phyloP scores from a whole-genome alignment of 441 rosid genomes.

The Gossypium laxum region DNA sequence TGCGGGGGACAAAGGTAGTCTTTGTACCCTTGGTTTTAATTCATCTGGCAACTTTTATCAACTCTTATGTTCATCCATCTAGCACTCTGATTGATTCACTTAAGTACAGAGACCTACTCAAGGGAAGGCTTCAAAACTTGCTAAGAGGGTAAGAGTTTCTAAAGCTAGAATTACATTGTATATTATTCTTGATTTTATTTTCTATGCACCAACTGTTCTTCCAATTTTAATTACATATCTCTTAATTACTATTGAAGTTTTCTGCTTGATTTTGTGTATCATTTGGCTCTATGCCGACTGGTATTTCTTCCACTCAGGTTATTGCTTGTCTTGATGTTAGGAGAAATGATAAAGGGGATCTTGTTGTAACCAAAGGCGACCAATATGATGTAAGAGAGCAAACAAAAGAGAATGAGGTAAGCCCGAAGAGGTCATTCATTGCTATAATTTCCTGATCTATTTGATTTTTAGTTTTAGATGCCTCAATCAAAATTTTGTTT shows the following conservation, averaged over 20 bases:
- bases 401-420: conserved; percentile 75
- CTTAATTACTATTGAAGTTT: not conserved
- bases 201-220: not conserved
- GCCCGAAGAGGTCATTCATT: conserved; percentile 2
- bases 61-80: conserved; percentile 21
- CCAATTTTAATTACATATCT: not conserved
- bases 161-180: not conserved
- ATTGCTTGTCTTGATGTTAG: conserved; percentile 98
- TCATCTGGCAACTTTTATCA: conserved; percentile 10
- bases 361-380: conserved; percentile 94
- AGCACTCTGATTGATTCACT: conserved; percentile 34
- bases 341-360: conserved; percentile 79
- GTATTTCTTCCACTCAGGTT: conserved; percentile 33
- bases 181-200: conserved; percentile 9
- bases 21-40: conserved; percentile 17
- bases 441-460: not conserved
- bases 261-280: not conserved
- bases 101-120: conserved; percentile 67
- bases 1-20: conserved; percentile 44
- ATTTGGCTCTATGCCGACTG: not conserved
- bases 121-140: conserved; percentile 73
- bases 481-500: not conserved
- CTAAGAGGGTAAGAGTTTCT: conserved; percentile 66
- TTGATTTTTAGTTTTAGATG: not conserved
- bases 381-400: conserved; percentile 82